Conservation (phyloP, 306 rosid species). For the Lotus japonicus region DNA sequence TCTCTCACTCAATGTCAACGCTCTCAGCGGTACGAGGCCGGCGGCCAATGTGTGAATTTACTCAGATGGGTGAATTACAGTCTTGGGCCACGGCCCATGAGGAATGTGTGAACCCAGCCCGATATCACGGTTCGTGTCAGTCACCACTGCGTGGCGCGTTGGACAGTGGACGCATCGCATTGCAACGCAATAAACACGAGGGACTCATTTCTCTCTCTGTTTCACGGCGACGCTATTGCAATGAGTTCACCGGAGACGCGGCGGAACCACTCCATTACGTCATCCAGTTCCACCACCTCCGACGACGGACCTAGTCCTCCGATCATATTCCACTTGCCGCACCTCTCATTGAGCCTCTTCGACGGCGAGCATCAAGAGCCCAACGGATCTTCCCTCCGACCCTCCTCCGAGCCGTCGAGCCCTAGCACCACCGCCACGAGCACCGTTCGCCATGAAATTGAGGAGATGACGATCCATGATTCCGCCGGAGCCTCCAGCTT, state of each 20-base stretch:
- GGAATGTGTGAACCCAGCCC: background rate
- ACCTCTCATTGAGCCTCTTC: slow-evolving; percentile 40
- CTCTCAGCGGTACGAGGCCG: too few species aligned
- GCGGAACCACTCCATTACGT: slow-evolving; percentile 16
- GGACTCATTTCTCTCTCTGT: background rate
- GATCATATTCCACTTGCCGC: slow-evolving; percentile 37
- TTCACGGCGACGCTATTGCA: background rate
- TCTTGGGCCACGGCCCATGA: background rate
- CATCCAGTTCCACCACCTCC: slow-evolving; percentile 15
- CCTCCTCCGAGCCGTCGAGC: slow-evolving; percentile 38
- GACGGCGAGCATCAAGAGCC: slow-evolving; percentile 27
- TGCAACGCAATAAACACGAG: background rate
- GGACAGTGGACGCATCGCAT: background rate
- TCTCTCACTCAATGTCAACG: too few species aligned
- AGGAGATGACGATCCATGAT: slow-evolving; percentile 38
- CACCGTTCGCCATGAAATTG: slow-evolving; percentile 39
- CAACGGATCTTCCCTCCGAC: slow-evolving; percentile 32
- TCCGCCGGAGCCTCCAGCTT: slow-evolving; percentile 32
- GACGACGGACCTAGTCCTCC: slow-evolving; percentile 19
- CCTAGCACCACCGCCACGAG: slow-evolving; percentile 61
- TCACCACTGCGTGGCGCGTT: background rate
- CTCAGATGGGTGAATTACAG: too few species aligned
- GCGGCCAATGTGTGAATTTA: too few species aligned
- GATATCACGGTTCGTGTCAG: background rate
- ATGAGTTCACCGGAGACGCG: slow-evolving; percentile 25